phyloP scores from a whole-genome alignment of 768 basidiomycete species.

The Lenzites betulinus region DNA sequence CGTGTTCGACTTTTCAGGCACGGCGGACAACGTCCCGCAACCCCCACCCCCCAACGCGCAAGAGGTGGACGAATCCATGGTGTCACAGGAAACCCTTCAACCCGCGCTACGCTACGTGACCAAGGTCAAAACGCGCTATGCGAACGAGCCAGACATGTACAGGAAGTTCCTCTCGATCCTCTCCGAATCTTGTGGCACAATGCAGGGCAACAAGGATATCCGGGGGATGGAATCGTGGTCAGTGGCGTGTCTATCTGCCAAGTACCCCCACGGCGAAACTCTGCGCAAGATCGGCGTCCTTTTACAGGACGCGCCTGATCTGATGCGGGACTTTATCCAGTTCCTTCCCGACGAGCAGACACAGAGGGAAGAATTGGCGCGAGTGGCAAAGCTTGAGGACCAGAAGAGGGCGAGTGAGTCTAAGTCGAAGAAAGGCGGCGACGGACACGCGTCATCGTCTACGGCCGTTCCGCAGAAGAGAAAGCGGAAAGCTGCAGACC shows the following conservation, averaged over 20 bases:
- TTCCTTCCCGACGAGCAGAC: constrained; percentile 59
- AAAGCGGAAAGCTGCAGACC: constrained; percentile 62
- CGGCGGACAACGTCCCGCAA: constrained; percentile 8
- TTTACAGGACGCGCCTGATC: constrained; percentile 76
- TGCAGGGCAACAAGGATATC: constrained; percentile 41
- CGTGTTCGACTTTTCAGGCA: constrained; percentile 16
- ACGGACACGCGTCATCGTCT: constrained; percentile 41
- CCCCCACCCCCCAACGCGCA: neutral
- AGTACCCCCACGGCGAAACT: constrained; percentile 56
- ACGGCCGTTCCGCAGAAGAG: constrained; percentile 61
- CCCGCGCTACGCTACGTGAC: constrained; percentile 95
- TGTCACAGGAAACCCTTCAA: constrained; percentile 43
- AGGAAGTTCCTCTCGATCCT: constrained; percentile 78
- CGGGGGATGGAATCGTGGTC: constrained; percentile 31
- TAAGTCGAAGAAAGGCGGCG: constrained; percentile 36
- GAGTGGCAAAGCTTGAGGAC: constrained; percentile 27
- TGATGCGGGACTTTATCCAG: constrained; percentile 70
- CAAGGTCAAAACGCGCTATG: constrained; percentile 91
- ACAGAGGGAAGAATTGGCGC: constrained; percentile 26
- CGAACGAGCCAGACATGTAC: constrained; percentile 78
- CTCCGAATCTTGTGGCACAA: constrained; percentile 58
- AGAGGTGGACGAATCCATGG: constrained; percentile 3
- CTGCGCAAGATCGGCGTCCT: constrained; percentile 65
- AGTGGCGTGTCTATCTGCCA: constrained; percentile 16
- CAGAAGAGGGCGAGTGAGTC: constrained; percentile 32